phyloP scores from a whole-genome alignment of 202 grass and related monocot genomes.

The Schoenoplectus tabernaemontani region DNA sequence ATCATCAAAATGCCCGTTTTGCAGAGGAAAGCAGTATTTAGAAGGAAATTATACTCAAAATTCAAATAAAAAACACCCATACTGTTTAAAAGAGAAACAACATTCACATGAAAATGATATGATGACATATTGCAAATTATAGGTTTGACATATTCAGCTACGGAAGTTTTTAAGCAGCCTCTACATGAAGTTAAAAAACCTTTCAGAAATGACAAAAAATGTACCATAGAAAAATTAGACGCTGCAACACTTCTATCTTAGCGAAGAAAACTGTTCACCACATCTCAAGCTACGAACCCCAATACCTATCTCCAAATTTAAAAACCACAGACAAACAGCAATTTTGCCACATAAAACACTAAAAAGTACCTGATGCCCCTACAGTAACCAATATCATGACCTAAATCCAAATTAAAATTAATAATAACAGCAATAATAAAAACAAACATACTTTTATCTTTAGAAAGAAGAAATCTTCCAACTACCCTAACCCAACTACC shows the following conservation, averaged over 20 bases:
- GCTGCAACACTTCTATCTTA: background rate
- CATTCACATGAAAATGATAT: background rate
- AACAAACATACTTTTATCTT: conserved; percentile 19
- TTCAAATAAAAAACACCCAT: background rate
- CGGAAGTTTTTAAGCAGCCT: background rate
- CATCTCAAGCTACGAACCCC: background rate
- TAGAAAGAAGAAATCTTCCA: conserved; percentile 7
- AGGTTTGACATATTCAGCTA: background rate
- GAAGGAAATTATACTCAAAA: too few relatives aligned
- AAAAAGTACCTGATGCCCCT: conserved; percentile 3
- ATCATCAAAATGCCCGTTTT: too few relatives aligned
- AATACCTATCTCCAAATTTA: background rate
- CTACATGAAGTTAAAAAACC: background rate
- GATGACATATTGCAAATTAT: background rate
- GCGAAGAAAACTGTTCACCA: background rate
- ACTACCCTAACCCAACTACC: conserved; percentile 5
- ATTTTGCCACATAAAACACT: conserved; percentile 7
- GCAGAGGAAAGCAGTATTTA: too few relatives aligned
- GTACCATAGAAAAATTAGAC: background rate
- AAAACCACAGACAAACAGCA: background rate
- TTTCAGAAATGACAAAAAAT: background rate
- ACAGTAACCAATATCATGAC: conserved; percentile 10
- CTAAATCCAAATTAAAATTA: conserved; percentile 13
- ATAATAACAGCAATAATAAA: conserved; percentile 7
- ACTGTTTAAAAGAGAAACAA: background rate